Evolutionary conservation across 108 stramenopile genomes (phyloP).

Genomic region (Skeletonema menzelii): DNA sequence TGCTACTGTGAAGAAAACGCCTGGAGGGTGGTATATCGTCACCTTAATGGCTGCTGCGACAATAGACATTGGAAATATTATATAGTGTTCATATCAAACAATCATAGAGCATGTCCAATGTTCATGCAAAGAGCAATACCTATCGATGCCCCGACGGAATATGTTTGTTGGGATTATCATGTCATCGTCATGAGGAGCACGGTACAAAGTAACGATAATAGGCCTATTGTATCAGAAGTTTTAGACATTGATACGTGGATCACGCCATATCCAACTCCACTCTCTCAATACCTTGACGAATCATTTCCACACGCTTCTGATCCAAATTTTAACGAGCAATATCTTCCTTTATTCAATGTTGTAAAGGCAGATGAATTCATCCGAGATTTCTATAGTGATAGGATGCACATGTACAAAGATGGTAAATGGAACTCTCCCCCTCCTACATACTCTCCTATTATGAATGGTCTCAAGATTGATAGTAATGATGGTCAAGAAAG

Average conservation of each 20-base stretch:
- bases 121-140: constrained; percentile 60
- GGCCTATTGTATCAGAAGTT: constrained; percentile 24
- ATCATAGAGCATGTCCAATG: constrained; percentile 67
- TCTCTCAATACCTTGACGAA: constrained; percentile 56
- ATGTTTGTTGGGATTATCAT: constrained; percentile 89
- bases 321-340: constrained; percentile 20
- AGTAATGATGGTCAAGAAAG: background rate
- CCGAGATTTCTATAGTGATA: constrained; percentile 71
- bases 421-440: constrained; percentile 73
- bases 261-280: constrained; percentile 61
- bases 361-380: constrained; percentile 58
- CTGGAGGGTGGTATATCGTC: constrained; percentile 77
- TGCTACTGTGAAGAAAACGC: constrained; percentile 92
- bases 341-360: constrained; percentile 71
- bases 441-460: constrained; percentile 58
- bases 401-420: constrained; percentile 76
- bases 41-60: background rate
- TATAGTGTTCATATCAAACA: constrained; percentile 76
- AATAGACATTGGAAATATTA: constrained; percentile 36
- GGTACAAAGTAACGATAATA: background rate
- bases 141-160: constrained; percentile 14
- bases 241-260: constrained; percentile 75
- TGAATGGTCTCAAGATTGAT: constrained; percentile 31
- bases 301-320: constrained; percentile 50
- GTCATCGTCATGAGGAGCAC: constrained; percentile 59